These are phyloP conservation scores for Schwanniomyces pseudopolymorphus DNA, from an alignment of 805 yeast species.

Conservation along the genomic window DNA sequence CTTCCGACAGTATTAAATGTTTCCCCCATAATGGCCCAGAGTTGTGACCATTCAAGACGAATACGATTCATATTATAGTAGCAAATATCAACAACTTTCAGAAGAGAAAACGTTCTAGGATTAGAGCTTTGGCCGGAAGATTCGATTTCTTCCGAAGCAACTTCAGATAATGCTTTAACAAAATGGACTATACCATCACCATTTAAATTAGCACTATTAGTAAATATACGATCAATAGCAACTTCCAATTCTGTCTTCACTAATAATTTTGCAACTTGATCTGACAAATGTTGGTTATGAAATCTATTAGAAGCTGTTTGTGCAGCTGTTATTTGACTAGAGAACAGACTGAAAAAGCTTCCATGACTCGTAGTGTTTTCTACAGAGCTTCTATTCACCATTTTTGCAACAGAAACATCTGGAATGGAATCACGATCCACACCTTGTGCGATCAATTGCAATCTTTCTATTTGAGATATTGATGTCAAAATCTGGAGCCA, in stretches of 20 bases:
- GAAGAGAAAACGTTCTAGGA: constrained; percentile 90
- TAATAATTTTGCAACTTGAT: constrained; percentile 56
- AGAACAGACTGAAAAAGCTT: constrained; percentile 58
- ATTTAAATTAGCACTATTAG: constrained; percentile 73
- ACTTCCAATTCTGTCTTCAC: constrained; percentile 70
- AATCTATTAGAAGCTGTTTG: constrained; percentile 71
- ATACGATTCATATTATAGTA: constrained; percentile 97
- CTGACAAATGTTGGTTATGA: constrained; percentile 65
- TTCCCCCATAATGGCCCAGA: constrained; percentile 92
- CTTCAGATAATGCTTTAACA: constrained; percentile 82
- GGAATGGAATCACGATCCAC: constrained; percentile 82
- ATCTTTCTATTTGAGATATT: constrained; percentile 87
- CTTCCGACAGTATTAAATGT: constrained; percentile 86
- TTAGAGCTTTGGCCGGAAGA: constrained; percentile 77
- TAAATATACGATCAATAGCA: constrained; percentile 82
- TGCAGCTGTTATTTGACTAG: constrained; percentile 50
- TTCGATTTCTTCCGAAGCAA: constrained; percentile 87
- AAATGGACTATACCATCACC: constrained; percentile 87
- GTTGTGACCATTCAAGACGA: constrained; percentile 92
- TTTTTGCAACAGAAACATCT: constrained; percentile 75
- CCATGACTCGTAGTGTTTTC: constrained; percentile 48
- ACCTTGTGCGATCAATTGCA: constrained; percentile 86
- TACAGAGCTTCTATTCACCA: constrained; percentile 53
- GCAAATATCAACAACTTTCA: constrained; percentile 95
- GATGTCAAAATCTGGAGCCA: constrained; percentile 85